Conservation (phyloP, 345 rosid species). For the Eucalyptus marginata region DNA sequence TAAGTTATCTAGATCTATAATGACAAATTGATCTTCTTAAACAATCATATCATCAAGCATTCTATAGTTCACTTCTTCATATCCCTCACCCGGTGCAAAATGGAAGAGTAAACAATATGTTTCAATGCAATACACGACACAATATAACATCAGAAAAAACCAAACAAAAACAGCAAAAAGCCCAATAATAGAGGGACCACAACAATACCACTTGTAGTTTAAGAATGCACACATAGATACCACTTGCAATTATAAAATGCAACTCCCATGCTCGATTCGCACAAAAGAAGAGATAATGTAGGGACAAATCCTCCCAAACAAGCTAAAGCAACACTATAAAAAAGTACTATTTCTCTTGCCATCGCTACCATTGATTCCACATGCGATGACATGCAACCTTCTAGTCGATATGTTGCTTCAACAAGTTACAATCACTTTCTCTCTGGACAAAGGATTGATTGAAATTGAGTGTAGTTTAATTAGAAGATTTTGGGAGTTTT, state of each 20-base stretch:
- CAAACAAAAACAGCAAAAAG: too few relatives aligned
- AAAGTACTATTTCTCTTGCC: not conserved
- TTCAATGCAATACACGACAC: too few relatives aligned
- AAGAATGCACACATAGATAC: not conserved
- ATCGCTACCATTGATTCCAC: not conserved
- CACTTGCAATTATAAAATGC: not conserved
- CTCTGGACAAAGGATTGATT: not conserved
- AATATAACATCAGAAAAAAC: too few relatives aligned
- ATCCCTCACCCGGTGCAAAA: too few relatives aligned
- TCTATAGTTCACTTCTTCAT: too few relatives aligned
- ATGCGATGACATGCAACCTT: not conserved
- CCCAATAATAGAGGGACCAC: not conserved
- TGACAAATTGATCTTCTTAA: too few relatives aligned
- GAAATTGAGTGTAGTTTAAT: not conserved
- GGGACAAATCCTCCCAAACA: not conserved
- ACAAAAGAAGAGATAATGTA: not conserved
- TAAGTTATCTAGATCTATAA: too few relatives aligned
- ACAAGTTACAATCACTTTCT: not conserved
- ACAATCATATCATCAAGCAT: too few relatives aligned
- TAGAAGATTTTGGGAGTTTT: not conserved
- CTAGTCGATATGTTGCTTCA: not conserved
- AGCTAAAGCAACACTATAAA: not conserved
- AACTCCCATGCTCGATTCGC: not conserved
- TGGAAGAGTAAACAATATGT: too few relatives aligned
- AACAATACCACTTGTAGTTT: rapidly evolving